Percentiles rank a stretch among this genome's conserved stretches.
Evolutionary conservation across 225 moss, liverwort and hornwort species (phyloP).

Genomic region (Sphagnum tenellum): DNA sequence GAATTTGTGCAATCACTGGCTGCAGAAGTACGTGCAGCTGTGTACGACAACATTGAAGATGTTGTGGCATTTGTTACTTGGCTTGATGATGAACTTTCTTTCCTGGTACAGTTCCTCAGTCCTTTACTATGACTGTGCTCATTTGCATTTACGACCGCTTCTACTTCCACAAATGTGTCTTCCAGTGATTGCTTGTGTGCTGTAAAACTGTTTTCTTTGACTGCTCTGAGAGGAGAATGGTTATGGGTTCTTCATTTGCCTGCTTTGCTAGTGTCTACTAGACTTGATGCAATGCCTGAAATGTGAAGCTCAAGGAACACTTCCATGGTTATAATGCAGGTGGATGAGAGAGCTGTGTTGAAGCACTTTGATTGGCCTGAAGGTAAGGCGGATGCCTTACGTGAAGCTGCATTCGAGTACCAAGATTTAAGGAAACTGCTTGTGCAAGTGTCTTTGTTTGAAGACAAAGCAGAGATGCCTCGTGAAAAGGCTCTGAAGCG

Average conservation of each 20-base stretch:
- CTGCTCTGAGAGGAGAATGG: too few relatives aligned
- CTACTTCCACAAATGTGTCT: neutral
- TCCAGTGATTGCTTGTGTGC: too few relatives aligned
- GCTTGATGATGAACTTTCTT: constrained; percentile 89
- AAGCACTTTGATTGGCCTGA: constrained; percentile 95
- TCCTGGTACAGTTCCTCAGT: constrained; percentile 38
- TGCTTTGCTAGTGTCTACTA: too few relatives aligned
- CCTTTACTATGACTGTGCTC: neutral
- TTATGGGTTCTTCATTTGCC: too few relatives aligned
- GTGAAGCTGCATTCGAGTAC: constrained; percentile 80
- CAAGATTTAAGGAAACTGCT: constrained; percentile 60
- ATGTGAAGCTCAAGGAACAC: neutral
- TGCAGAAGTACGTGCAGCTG: constrained; percentile 68
- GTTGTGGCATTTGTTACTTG: constrained; percentile 79
- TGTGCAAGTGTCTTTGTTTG: constrained; percentile 37
- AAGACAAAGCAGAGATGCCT: constrained; percentile 44
- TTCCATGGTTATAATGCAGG: constrained; percentile 17
- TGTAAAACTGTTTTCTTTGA: too few relatives aligned
- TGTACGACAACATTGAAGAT: constrained; percentile 60
- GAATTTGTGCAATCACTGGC: constrained; percentile 81
- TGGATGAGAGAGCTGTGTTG: constrained; percentile 78
- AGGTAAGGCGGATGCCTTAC: constrained; percentile 65
- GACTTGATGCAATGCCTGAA: too few relatives aligned
- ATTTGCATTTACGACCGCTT: neutral
- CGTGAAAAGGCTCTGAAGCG: constrained; percentile 59